Conservation (phyloP, 305 asterid genomes). For the Fraxinus dipetala region DNA sequence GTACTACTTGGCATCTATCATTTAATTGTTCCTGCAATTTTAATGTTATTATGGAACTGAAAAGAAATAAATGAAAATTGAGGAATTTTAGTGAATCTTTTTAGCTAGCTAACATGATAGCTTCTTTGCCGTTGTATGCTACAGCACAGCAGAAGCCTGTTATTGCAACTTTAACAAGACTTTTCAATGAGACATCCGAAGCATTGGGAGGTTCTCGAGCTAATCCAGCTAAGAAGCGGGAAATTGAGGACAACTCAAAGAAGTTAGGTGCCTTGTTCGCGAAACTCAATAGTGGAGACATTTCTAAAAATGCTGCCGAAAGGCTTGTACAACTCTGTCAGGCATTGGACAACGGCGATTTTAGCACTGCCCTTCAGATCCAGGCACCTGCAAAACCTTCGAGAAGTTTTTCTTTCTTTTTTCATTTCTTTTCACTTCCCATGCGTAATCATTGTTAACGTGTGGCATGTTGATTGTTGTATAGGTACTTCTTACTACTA, state of each 20-base stretch:
- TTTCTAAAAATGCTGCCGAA: slow-evolving; percentile 88
- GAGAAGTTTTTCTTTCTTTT: slow-evolving; percentile 2
- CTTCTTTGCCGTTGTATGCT: slow-evolving; percentile 19
- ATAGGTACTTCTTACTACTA: slow-evolving; percentile 86
- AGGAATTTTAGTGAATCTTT: background rate
- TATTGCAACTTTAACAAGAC: slow-evolving; percentile 79
- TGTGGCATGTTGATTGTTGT: slow-evolving; percentile 12
- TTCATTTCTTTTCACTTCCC: background rate
- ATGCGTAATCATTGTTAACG: background rate
- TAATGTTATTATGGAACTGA: background rate
- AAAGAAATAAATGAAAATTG: background rate
- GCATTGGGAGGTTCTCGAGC: slow-evolving; percentile 92
- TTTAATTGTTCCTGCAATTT: background rate
- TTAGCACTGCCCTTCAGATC: slow-evolving; percentile 72
- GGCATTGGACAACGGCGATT: slow-evolving; percentile 84
- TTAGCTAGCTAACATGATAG: slow-evolving; percentile 4
- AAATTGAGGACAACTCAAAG: slow-evolving; percentile 94
- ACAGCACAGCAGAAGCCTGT: slow-evolving; percentile 88
- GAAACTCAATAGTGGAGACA: slow-evolving; percentile 81
- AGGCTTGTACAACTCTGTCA: slow-evolving; percentile 92
- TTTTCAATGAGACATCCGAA: slow-evolving; percentile 86
- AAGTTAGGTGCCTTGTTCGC: slow-evolving; percentile 83
- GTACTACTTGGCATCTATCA: background rate
- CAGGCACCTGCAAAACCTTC: slow-evolving; percentile 48
- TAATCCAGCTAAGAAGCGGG: slow-evolving; percentile 89